Evolutionary conservation across 2,329 filamentous ascomycete genomes (phyloP).

Genomic region (Aschersonia sp.): DNA sequence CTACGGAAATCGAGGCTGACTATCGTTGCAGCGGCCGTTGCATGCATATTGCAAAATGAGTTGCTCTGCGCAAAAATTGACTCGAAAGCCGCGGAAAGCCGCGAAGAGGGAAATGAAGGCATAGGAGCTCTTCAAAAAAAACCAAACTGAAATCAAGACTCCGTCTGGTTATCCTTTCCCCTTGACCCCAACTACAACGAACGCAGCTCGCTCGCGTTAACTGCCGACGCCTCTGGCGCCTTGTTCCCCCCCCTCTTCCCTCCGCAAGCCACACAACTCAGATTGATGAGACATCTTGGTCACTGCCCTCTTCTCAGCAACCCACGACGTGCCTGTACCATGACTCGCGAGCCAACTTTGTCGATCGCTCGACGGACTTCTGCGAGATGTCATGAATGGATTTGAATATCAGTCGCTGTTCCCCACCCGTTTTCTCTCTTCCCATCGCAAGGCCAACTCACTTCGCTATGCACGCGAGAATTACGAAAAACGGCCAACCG

Average conservation of each 20-base stretch:
- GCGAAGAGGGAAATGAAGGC: too few relatives aligned
- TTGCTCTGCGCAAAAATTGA: too few relatives aligned
- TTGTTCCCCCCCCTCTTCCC: not conserved
- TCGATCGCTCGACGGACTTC: not conserved
- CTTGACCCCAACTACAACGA: not conserved
- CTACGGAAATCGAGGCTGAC: too few relatives aligned
- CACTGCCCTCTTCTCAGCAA: not conserved
- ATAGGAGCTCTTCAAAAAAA: too few relatives aligned
- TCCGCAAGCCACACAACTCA: not conserved
- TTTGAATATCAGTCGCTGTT: not conserved
- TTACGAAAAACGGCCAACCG: not conserved
- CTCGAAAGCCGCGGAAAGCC: too few relatives aligned
- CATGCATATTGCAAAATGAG: too few relatives aligned
- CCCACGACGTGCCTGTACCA: not conserved
- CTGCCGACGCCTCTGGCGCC: too few relatives aligned
- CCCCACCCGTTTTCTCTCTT: not conserved
- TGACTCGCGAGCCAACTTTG: not conserved
- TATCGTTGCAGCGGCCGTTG: too few relatives aligned
- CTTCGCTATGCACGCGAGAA: not conserved
- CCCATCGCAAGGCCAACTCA: not conserved
- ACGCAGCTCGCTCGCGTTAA: not conserved
- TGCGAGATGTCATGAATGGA: not conserved
- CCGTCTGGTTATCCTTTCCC: too few relatives aligned
- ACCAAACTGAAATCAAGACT: too few relatives aligned
- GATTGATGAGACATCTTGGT: not conserved